phyloP scores from a whole-genome alignment of 148 eudicot genomes.

The Chenopodium formosanum region DNA sequence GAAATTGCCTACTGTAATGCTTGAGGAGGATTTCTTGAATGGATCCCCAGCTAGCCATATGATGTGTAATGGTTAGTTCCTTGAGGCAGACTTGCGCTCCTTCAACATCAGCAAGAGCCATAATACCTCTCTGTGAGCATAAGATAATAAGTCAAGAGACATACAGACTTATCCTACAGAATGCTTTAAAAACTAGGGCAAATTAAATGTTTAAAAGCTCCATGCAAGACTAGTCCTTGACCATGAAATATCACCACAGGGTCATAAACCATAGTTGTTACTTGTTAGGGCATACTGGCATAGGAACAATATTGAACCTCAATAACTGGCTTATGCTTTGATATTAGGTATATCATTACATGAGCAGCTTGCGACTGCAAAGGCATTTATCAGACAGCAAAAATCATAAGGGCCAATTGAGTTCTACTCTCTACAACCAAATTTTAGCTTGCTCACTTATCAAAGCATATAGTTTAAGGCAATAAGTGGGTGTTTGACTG shows the following conservation, averaged over 20 bases:
- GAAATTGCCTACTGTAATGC: constrained; percentile 82
- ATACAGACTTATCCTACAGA: not conserved
- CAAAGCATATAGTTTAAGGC: too few relatives aligned
- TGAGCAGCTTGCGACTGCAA: not conserved
- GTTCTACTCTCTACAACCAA: not conserved
- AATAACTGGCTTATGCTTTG: not conserved
- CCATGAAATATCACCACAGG: not conserved
- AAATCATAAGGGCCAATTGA: not conserved
- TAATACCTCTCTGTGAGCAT: constrained; percentile 69
- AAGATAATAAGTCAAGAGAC: constrained; percentile 9
- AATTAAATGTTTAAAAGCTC: not conserved
- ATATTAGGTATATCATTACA: not conserved
- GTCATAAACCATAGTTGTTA: not conserved
- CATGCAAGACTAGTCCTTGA: not conserved
- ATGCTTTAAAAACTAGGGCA: constrained; percentile 4
- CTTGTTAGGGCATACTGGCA: not conserved
- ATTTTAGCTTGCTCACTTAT: not conserved
- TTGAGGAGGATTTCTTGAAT: constrained; percentile 72
- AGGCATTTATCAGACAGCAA: not conserved
- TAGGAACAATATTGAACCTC: not conserved
- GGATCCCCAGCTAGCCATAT: constrained; percentile 96
- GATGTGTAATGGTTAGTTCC: constrained; percentile 67
- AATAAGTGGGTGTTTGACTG: too few relatives aligned
- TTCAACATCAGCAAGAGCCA: constrained; percentile 97
- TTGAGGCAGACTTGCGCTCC: constrained; percentile 81